phyloP scores from a whole-genome alignment of 139 green algal genomes.

The Tetradesmus lagerheimii region DNA sequence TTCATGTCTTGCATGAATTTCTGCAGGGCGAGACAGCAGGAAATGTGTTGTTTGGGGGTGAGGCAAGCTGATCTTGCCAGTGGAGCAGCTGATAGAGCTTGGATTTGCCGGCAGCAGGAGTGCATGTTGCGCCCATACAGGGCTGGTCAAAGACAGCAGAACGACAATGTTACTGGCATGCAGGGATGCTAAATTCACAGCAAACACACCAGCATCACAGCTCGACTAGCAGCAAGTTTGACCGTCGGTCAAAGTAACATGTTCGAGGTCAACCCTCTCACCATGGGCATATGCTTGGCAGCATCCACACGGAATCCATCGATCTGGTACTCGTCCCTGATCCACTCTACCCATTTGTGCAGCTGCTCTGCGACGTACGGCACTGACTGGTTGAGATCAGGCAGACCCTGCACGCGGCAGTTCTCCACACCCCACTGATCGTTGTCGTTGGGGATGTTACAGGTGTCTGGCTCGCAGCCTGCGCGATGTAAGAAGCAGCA shows the following conservation, averaged over 20 bases:
- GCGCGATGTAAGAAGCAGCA: neutral
- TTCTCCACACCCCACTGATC: neutral
- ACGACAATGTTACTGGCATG: no score
- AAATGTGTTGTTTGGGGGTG: neutral
- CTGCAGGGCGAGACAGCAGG: neutral
- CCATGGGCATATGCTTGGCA: constrained; percentile 37
- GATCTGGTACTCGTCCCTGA: constrained; percentile 42
- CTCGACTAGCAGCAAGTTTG: no score
- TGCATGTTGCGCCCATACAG: no score
- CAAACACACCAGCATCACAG: no score
- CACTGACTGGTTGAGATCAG: constrained; percentile 54
- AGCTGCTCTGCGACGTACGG: constrained; percentile 28
- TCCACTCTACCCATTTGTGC: constrained; percentile 32
- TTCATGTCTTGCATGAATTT: constrained; percentile 39
- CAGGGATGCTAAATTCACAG: no score
- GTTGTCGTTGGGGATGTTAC: constrained; percentile 7
- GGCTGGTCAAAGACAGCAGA: no score
- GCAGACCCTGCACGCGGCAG: constrained; percentile 45
- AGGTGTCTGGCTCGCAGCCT: constrained; percentile 28
- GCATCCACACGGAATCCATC: constrained; percentile 44
- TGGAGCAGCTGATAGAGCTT: no score
- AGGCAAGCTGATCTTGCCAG: no score
- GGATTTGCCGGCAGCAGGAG: no score
- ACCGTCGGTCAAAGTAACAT: no score
- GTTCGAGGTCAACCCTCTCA: neutral